Evolutionary conservation across 768 basidiomycete genomes (phyloP).

Genomic region (Suillus lakei): DNA sequence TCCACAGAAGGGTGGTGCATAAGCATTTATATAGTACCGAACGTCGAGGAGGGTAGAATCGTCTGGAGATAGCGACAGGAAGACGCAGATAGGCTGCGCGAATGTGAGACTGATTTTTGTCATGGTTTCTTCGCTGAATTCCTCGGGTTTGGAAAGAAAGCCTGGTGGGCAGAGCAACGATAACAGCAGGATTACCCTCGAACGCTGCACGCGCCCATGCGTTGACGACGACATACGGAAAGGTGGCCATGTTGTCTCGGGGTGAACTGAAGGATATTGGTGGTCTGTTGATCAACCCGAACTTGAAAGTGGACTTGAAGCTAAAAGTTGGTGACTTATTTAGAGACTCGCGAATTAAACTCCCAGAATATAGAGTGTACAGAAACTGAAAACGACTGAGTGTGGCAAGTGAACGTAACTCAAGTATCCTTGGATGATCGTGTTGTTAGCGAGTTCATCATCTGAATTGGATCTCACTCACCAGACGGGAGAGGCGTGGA

Average conservation of each 20-base stretch:
- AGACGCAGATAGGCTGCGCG: constrained; percentile 48
- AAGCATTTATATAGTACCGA: constrained; percentile 43
- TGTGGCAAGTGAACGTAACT: too few relatives aligned
- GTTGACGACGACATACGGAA: constrained; percentile 41
- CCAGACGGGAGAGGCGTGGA: too few relatives aligned
- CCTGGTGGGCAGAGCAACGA: constrained; percentile 36
- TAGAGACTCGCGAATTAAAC: too few relatives aligned
- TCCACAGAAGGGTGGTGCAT: constrained; percentile 45
- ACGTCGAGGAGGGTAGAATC: constrained; percentile 36
- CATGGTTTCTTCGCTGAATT: constrained; percentile 11
- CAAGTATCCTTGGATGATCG: too few relatives aligned
- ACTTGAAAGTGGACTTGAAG: not conserved
- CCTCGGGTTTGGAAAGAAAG: constrained; percentile 6
- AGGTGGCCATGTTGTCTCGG: constrained; percentile 8
- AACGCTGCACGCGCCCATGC: constrained; percentile 48
- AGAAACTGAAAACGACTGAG: too few relatives aligned
- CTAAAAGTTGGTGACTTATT: too few relatives aligned
- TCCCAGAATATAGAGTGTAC: too few relatives aligned
- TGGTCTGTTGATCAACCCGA: not conserved
- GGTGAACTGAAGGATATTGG: not conserved
- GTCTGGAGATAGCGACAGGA: constrained; percentile 35
- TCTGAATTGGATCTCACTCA: too few relatives aligned
- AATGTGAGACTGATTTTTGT: constrained; percentile 45
- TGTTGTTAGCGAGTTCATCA: too few relatives aligned
- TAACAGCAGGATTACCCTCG: constrained; percentile 50